phyloP scores from a whole-genome alignment of 805 yeast genomes.

The Cyberlindnera saturnus region DNA sequence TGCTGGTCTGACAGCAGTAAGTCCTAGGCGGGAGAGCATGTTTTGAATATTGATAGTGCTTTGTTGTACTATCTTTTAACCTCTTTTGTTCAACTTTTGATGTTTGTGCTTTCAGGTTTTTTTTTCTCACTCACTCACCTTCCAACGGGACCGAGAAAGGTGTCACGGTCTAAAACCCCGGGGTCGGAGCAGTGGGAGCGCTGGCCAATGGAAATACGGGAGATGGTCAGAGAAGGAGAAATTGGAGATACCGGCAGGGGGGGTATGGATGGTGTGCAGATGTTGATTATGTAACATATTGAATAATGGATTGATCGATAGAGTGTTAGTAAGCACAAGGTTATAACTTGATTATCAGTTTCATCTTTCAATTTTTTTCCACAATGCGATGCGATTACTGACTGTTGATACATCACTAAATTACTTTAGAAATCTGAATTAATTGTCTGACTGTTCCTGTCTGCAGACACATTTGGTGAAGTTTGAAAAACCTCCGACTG shows the following conservation, averaged over 20 bases:
- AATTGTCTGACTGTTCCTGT: no score
- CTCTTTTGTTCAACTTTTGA: background rate
- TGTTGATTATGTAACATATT: background rate
- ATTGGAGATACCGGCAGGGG: background rate
- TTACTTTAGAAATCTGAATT: no score
- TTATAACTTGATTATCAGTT: no score
- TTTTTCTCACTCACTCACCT: background rate
- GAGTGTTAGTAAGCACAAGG: no score
- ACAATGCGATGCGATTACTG: no score
- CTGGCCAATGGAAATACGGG: background rate
- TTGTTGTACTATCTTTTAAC: background rate
- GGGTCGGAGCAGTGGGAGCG: background rate
- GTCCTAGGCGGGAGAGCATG: conserved; percentile 10
- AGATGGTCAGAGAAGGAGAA: background rate
- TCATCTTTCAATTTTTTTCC: no score
- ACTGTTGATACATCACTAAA: no score
- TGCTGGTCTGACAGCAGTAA: conserved; percentile 8
- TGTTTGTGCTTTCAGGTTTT: background rate
- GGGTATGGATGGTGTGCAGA: background rate
- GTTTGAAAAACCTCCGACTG: no score
- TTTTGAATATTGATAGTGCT: background rate
- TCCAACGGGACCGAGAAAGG: background rate
- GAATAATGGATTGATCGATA: no score
- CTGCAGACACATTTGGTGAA: no score
- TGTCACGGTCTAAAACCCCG: background rate